Percentiles rank a stretch among this genome's conserved stretches.
These are phyloP conservation scores for Umbelopsis sp. DNA, from an alignment of 371 early-diverging fungal species.

Conservation along the genomic window DNA sequence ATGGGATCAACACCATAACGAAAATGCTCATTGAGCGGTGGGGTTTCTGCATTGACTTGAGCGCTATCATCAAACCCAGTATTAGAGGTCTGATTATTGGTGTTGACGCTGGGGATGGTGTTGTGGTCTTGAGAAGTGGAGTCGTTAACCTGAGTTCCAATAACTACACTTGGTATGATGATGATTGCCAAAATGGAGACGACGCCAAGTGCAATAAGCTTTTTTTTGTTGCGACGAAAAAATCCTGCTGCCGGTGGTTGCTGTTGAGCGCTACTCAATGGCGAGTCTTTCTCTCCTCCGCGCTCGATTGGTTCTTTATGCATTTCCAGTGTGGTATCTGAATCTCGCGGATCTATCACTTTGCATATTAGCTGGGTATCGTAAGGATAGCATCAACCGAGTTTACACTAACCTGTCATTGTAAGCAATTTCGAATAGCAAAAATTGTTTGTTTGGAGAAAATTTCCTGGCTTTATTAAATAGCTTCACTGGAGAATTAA, in stretches of 20 bases:
- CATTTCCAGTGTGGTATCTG: background rate
- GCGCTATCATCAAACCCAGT: slow-evolving; percentile 38
- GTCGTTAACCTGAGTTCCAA: background rate
- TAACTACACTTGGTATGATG: slow-evolving; percentile 5
- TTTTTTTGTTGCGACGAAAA: slow-evolving; percentile 1
- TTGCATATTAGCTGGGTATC: background rate
- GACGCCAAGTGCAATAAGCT: background rate
- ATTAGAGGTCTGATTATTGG: background rate
- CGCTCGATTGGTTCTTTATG: background rate
- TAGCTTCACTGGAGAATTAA: background rate
- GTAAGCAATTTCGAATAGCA: background rate
- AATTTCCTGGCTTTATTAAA: background rate
- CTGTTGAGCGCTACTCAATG: background rate
- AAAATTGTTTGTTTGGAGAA: background rate
- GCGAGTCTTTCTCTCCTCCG: background rate
- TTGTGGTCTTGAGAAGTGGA: background rate
- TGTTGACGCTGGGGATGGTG: background rate
- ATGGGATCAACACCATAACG: slow-evolving; percentile 57
- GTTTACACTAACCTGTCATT: slow-evolving; percentile 8
- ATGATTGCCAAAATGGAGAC: background rate
- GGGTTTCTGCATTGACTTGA: slow-evolving; percentile 41
- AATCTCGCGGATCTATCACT: background rate
- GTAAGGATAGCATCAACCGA: background rate
- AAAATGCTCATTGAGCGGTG: slow-evolving; percentile 57
- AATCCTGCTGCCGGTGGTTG: background rate